Base-by-base conservation (phyloP, 2,329 filamentous ascomycete species). In the Pseudonectria buxi region DNA sequence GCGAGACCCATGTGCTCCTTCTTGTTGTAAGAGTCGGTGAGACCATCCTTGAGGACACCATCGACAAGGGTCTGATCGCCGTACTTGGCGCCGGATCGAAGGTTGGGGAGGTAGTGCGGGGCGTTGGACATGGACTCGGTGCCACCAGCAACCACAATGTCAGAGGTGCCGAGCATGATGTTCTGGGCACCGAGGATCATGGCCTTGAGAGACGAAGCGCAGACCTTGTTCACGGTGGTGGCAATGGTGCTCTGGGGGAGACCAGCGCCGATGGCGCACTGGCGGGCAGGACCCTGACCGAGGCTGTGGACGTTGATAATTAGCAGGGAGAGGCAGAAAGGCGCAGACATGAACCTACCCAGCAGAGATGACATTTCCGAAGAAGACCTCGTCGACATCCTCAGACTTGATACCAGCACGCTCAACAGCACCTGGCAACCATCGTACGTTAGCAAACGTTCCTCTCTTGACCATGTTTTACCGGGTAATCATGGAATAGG, bases 221-320 rank as follows among this genome's bases (percentile, higher is more conserved):
- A 98, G 61, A 98, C 92, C 73, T 98, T 98, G 82, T 98, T 98
- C 58, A 98, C 78, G 34, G 89, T 94, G 30, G 92, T 98, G 67
- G 83, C 85, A 51, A 94, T 77, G 46, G 84, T 85, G 36, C 76
- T 74, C 46, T 94, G 74, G 36, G 79, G 69, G 47, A 98, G 85
- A 44, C 92, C 92, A 56, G 87, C 92, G 54, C 81, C 78, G 56
- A 98, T 76, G 54, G 89, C 87, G 65, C 86, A 94, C 71, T 98
- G 92, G 56, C 92, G 83, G 51, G 92, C 89, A 49, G 94, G 92
- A 59, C 94, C 94, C 69, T 98, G 92, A 47, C 92, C 92, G 52
- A 96, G 76, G 63, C 89, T 95, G 37, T 10, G 40, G 35, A 28
- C 26, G 32, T 25, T 50, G 33, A 49, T 50, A 27, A 33, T 29